Evolutionary conservation across 1,284 basidiomycete genomes (phyloP).

Genomic region (Gomphus sp.): DNA sequence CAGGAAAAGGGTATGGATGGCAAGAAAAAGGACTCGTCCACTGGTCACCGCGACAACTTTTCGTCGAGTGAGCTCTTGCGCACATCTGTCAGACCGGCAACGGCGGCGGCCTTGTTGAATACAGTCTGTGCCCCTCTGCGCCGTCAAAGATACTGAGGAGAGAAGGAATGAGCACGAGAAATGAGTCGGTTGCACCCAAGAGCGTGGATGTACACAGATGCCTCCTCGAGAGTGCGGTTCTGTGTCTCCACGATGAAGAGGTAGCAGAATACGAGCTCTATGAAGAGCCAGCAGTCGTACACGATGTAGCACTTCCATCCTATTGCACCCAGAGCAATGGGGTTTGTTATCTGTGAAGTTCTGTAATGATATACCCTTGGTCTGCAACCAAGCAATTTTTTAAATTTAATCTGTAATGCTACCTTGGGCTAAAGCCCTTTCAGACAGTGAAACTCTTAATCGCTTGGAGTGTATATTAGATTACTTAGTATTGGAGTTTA

Average conservation of each 20-base stretch:
- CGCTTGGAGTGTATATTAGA: too few species aligned
- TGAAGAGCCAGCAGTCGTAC: conserved; percentile 49
- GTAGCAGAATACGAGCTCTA: conserved; percentile 55
- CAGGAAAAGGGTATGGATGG: background rate
- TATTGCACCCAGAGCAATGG: conserved; percentile 50
- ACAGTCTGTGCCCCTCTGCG: conserved; percentile 39
- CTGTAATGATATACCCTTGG: too few species aligned
- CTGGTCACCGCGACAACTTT: background rate
- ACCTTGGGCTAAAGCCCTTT: too few species aligned
- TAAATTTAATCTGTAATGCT: too few species aligned
- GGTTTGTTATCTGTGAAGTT: conserved; percentile 32
- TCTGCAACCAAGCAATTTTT: too few species aligned
- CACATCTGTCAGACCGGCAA: conserved; percentile 3
- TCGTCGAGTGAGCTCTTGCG: background rate
- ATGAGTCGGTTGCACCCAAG: background rate
- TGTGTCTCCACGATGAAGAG: conserved; percentile 66
- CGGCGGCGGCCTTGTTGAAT: conserved; percentile 16
- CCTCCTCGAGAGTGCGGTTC: conserved; percentile 64
- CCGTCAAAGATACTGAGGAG: conserved; percentile 53
- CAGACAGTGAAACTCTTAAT: too few species aligned
- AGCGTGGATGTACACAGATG: conserved; percentile 31
- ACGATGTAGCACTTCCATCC: conserved; percentile 59
- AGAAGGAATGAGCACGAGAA: background rate
- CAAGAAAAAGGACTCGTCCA: background rate
- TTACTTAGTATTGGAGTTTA: too few species aligned